Evolutionary conservation across 1,139 yeast species (phyloP), one percentile per base, ranked within the genome.

Genomic region (Candida gigantensis): DNA sequence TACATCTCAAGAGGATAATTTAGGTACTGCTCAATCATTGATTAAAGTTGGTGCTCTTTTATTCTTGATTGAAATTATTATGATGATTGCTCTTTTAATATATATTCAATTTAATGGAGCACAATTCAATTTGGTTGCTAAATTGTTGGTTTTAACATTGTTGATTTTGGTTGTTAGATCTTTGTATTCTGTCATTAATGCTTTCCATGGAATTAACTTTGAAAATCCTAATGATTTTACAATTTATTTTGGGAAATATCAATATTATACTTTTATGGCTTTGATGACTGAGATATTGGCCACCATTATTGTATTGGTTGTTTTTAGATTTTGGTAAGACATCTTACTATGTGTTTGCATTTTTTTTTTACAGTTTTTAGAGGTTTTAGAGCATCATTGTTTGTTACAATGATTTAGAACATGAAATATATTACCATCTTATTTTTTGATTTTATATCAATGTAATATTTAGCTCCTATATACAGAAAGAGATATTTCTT

Each of bases 251-350:
- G 49, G 47, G 12, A n/a, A 35, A 8, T 40, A 35, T 9, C 27
- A 37, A 28, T 43, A 40, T 34, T 43, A 45, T 24, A 31, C 42
- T 10, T 43, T 40, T 21, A 27, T 45, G 37, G 45, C 41, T 3
- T 37, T 43, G 15, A 23, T 41, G 19, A 30, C 30, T 21, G 48
- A 44, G 26, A 21, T 20, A 3, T 14, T 41, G 10, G 37, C 46
- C 8, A 17, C 37, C 3, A 24, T 36, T 8, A 18, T 40, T 21
- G 28, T 42, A 16, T 32, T 37, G 27, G 13, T 29, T 11, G 40
- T 40, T 9, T 41, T 30, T 35, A 32, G 32, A 28, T 28, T 24
- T 21, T 39, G 42, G 44, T 41, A 23, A 12, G n/a, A n/a, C n/a
- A n/a, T n/a, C n/a, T n/a, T n/a, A n/a, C n/a, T n/a, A n/a, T n/a